Conservation (phyloP, 371 early-diverging fungal species). For the Circinella umbellata region DNA sequence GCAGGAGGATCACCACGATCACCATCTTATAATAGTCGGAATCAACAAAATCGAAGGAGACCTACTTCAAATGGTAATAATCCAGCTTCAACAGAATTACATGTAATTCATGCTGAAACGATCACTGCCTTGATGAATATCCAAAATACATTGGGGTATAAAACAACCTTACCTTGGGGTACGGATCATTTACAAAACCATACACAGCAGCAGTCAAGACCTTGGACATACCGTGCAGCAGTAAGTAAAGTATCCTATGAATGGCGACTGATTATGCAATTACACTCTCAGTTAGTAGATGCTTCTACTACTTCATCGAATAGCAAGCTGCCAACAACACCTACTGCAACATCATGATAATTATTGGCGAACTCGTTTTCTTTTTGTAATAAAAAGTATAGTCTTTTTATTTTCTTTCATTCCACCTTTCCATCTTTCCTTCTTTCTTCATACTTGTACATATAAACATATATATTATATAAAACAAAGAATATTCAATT, state of each 20-base stretch:
- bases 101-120: slow-evolving; percentile 35
- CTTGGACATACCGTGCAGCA: slow-evolving; percentile 36
- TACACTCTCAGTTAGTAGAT: slow-evolving; percentile 13
- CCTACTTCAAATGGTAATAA: neutral
- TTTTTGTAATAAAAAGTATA: too few species aligned
- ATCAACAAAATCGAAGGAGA: neutral
- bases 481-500: too few species aligned
- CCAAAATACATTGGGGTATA: slow-evolving; percentile 37
- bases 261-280: slow-evolving; percentile 37
- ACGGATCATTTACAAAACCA: slow-evolving; percentile 7
- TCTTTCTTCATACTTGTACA: too few species aligned
- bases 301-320: neutral
- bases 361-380: too few species aligned
- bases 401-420: too few species aligned
- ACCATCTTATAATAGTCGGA: neutral
- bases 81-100: slow-evolving; percentile 22
- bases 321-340: neutral
- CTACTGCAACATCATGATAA: neutral
- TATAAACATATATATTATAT: too few species aligned
- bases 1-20: neutral
- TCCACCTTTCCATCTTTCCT: too few species aligned
- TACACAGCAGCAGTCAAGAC: slow-evolving; percentile 28
- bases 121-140: slow-evolving; percentile 37
- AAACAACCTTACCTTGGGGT: slow-evolving; percentile 39
- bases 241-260: slow-evolving; percentile 30